Percentiles rank a stretch among this genome's conserved stretches.
These are phyloP conservation scores for Babesia gibsoni DNA, from an alignment of 169 alveolate species.

Conservation along the genomic window DNA sequence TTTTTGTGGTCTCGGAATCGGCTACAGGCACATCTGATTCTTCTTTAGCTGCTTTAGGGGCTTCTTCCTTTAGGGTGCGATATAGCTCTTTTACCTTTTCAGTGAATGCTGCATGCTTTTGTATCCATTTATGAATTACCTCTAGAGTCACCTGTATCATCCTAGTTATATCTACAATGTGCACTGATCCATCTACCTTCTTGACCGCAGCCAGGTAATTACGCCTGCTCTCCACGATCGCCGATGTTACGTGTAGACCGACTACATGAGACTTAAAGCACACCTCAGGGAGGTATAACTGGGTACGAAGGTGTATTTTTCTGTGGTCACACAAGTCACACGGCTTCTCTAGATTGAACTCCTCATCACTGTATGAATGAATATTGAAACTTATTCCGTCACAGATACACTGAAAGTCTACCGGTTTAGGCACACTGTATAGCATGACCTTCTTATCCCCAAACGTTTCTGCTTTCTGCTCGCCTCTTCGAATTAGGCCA, in stretches of 20 bases:
- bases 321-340: slow-evolving; percentile 35
- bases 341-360: slow-evolving; percentile 12
- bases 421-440: slow-evolving; percentile 17
- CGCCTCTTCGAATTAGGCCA: slow-evolving; percentile 46
- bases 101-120: neutral
- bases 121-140: slow-evolving; percentile 34
- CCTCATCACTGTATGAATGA: slow-evolving; percentile 24
- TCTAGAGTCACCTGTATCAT: slow-evolving; percentile 46
- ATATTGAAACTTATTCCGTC: slow-evolving; percentile 51
- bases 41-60: too few species aligned
- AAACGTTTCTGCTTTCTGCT: slow-evolving; percentile 17
- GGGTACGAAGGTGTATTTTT: slow-evolving; percentile 19
- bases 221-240: slow-evolving; percentile 21
- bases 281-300: slow-evolving; percentile 35
- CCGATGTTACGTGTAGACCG: slow-evolving; percentile 47
- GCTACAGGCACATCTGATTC: too few species aligned
- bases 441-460: neutral
- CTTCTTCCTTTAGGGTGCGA: too few species aligned
- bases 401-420: slow-evolving; percentile 54
- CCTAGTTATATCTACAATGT: slow-evolving; percentile 37
- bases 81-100: too few species aligned
- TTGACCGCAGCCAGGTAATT: slow-evolving; percentile 51
- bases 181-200: slow-evolving; percentile 35
- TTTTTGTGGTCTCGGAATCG: neutral
- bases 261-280: slow-evolving; percentile 38